Evolutionary conservation across 1,284 basidiomycete genomes (phyloP).

Genomic region (Trichosporon coremiiforme): DNA sequence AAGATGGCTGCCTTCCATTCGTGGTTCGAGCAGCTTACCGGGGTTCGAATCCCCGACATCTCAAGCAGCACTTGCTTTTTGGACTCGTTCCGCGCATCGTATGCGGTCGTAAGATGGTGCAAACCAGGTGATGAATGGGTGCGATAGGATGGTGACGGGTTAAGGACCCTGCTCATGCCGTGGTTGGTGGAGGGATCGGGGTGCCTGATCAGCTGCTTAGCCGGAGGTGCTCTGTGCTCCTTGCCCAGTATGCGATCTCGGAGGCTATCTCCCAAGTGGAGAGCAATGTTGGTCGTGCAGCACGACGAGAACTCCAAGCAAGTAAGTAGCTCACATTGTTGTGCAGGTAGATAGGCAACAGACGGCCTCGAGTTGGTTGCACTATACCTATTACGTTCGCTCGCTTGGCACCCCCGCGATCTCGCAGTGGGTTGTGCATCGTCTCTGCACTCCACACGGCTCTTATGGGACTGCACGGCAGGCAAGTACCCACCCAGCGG

Average conservation of each 20-base stretch:
- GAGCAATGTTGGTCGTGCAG: no score
- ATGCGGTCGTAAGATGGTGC: not conserved
- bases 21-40: no score
- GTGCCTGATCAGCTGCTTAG: not conserved
- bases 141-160: not conserved
- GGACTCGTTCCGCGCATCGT: not conserved
- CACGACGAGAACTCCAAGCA: no score
- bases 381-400: not conserved
- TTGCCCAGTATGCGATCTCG: no score
- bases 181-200: not conserved
- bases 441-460: not conserved
- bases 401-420: not conserved
- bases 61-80: conserved; percentile 12
- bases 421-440: not conserved
- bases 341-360: no score
- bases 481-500: no score
- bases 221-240: not conserved
- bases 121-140: not conserved
- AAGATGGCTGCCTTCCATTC: no score
- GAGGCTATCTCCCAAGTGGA: no score
- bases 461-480: no score
- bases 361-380: no score
- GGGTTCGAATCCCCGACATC: not conserved
- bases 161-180: not conserved
- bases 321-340: no score